These are phyloP conservation scores for Eimeria brunetti DNA, from an alignment of 169 alveolate genomes.

Conservation along the genomic window DNA sequence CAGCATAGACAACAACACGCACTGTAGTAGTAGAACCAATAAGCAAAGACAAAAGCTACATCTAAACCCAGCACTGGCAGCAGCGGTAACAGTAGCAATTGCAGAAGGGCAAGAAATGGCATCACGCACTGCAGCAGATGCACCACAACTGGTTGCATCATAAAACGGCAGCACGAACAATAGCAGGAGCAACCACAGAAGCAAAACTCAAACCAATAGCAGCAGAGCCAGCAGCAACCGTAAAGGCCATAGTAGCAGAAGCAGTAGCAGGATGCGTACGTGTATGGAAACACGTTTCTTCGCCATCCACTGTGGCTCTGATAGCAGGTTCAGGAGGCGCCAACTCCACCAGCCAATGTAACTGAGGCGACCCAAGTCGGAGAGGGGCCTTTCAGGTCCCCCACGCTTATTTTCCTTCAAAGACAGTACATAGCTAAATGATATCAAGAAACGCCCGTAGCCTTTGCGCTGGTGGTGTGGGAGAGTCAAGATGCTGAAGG, in stretches of 20 bases:
- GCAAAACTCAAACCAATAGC: not conserved
- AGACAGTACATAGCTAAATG: slow-evolving; percentile 94
- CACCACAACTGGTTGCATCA: not conserved
- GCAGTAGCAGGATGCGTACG: slow-evolving; percentile 12
- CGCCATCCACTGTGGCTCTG: slow-evolving; percentile 61
- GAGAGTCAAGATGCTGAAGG: slow-evolving; percentile 68
- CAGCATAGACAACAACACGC: not conserved
- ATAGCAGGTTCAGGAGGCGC: slow-evolving; percentile 42
- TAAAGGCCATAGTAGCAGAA: not conserved
- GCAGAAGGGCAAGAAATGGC: not conserved
- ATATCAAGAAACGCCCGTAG: slow-evolving; percentile 92
- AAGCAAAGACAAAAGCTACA: not conserved
- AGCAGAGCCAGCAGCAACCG: not conserved
- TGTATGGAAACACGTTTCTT: slow-evolving; percentile 41
- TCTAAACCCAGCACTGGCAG: not conserved
- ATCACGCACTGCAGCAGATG: not conserved
- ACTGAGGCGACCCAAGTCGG: slow-evolving; percentile 97
- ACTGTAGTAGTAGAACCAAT: not conserved
- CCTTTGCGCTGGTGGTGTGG: slow-evolving; percentile 93
- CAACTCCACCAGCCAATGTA: slow-evolving; percentile 87
- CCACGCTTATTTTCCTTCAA: slow-evolving; percentile 95
- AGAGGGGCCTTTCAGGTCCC: slow-evolving; percentile 98
- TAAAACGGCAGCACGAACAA: not conserved
- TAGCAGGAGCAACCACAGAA: slow-evolving; percentile 1
- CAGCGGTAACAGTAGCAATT: not conserved